phyloP scores from a whole-genome alignment of 371 early-diverging fungal species.

The Mucor lusitanicus region DNA sequence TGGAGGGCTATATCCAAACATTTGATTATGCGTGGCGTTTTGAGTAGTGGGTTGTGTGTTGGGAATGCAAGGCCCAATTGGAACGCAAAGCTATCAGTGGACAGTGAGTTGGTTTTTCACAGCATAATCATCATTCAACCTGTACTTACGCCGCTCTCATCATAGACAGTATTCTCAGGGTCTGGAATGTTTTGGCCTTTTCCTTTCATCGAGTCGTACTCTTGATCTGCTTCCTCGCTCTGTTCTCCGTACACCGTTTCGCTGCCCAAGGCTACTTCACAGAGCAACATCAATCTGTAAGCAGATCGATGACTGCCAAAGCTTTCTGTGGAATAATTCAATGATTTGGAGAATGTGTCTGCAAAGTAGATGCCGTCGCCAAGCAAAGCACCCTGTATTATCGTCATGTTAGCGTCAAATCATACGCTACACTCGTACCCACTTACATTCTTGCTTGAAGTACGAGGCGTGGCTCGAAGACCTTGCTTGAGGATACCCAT shows the following conservation, averaged over 20 bases:
- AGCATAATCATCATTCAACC: too few relatives aligned
- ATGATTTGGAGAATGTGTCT: slow-evolving; percentile 55
- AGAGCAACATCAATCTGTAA: slow-evolving; percentile 47
- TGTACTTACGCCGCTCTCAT: slow-evolving; percentile 33
- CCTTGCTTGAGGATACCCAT: slow-evolving; percentile 55
- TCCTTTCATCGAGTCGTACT: slow-evolving; percentile 45
- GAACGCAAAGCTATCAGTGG: slow-evolving; percentile 30
- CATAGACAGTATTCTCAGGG: slow-evolving; percentile 31
- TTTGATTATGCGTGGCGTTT: not conserved
- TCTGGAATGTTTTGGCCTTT: slow-evolving; percentile 47
- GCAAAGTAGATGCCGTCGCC: slow-evolving; percentile 68
- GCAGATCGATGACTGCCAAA: slow-evolving; percentile 10
- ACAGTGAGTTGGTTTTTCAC: not conserved
- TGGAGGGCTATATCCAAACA: not conserved
- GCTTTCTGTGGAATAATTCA: slow-evolving; percentile 34
- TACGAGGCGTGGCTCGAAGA: slow-evolving; percentile 35
- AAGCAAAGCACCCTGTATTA: slow-evolving; percentile 39
- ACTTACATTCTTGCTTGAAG: slow-evolving; percentile 33
- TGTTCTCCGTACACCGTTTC: not conserved
- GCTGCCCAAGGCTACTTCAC: slow-evolving; percentile 62
- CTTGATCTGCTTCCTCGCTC: not conserved
- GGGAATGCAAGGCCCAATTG: slow-evolving; percentile 42
- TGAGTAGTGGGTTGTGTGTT: not conserved
- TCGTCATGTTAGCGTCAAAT: not conserved
- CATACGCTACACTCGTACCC: not conserved